Evolutionary conservation across 345 rosid species (phyloP).

Genomic region (Passiflora organensis): DNA sequence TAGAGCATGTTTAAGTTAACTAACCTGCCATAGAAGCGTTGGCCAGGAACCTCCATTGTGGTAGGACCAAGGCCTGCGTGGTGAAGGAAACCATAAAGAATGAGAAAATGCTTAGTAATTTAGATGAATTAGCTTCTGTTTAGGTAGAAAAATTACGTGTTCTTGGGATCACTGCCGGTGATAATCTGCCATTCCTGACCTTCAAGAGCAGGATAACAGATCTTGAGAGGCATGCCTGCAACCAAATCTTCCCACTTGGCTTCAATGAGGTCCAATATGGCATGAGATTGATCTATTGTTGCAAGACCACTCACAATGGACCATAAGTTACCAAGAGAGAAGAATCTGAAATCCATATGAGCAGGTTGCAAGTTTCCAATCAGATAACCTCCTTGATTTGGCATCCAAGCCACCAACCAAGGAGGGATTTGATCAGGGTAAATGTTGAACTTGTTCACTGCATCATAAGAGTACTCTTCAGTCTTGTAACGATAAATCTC

Average conservation of each 20-base stretch:
- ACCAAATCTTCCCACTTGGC: conserved; percentile 92
- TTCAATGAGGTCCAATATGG: conserved; percentile 65
- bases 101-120: too few species aligned
- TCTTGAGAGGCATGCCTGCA: conserved; percentile 92
- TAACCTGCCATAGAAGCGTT: conserved; percentile 91
- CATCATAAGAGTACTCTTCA: conserved; percentile 92
- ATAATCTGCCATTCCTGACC: conserved; percentile 89
- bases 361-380: conserved; percentile 94
- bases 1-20: not conserved
- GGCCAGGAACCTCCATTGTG: conserved; percentile 99
- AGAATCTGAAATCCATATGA: conserved; percentile 97
- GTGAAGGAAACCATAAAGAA: conserved; percentile 5
- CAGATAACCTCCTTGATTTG: conserved; percentile 82
- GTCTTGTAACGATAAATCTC: conserved; percentile 34
- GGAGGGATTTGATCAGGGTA: conserved; percentile 97
- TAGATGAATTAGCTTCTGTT: not conserved
- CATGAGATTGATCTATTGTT: conserved; percentile 63
- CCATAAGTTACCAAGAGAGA: conserved; percentile 95
- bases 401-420: conserved; percentile 92
- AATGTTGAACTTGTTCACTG: conserved; percentile 90
- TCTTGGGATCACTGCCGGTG: conserved; percentile 97
- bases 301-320: conserved; percentile 68
- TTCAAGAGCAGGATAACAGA: conserved; percentile 86
- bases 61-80: conserved; percentile 90
- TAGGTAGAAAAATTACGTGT: conserved; percentile 48